Evolutionary conservation across 768 basidiomycete species (phyloP).

Genomic region (Candolleomyces efflorescens): DNA sequence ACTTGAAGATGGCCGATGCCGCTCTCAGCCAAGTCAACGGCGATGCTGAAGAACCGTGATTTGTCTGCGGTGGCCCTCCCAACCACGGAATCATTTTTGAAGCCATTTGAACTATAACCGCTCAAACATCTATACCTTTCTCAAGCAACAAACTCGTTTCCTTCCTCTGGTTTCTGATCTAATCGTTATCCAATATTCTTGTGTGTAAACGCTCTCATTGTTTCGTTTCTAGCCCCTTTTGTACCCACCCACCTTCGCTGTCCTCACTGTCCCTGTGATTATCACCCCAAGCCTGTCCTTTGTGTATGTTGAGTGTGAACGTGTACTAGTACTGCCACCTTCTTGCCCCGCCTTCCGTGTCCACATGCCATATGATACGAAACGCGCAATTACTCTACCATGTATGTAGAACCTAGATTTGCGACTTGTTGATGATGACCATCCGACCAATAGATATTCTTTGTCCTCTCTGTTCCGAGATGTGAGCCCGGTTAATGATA

Average conservation of each 20-base stretch:
- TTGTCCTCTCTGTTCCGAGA: no score
- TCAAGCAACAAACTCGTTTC: background rate
- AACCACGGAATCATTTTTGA: background rate
- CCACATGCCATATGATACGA: no score
- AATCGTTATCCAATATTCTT: background rate
- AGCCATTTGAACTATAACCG: background rate
- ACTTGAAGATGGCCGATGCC: constrained; percentile 83
- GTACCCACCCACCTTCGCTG: background rate
- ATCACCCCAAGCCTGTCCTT: no score
- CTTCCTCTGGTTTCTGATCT: background rate
- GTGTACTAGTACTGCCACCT: no score
- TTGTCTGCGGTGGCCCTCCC: no score
- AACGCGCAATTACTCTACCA: no score
- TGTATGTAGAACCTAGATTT: no score
- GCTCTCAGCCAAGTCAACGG: constrained; percentile 62
- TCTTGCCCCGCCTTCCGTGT: no score
- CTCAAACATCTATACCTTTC: background rate
- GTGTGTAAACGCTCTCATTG: background rate
- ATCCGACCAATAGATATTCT: no score
- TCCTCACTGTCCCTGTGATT: background rate
- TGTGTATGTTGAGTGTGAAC: no score
- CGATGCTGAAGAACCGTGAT: background rate
- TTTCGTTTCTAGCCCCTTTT: background rate
- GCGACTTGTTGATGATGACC: no score
- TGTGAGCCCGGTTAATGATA: no score